Evolutionary conservation across 768 basidiomycete genomes (phyloP), one percentile per base, ranked within the genome.

Genomic region (Auricularia sp.): DNA sequence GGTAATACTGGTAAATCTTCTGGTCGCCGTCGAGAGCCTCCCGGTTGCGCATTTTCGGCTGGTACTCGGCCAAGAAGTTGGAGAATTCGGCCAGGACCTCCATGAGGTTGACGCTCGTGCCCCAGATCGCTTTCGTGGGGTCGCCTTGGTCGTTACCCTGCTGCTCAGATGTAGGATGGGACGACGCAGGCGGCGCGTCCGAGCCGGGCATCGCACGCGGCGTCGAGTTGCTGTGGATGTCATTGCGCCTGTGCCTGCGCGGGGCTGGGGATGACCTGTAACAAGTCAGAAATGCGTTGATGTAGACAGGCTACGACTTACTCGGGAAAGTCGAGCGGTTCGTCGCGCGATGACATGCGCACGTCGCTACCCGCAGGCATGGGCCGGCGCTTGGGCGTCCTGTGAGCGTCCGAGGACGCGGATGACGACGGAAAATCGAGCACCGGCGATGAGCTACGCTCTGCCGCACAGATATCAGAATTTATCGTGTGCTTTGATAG

Each of bases 81-180:
- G 86, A 84, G 78, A 98, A 98, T 21, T 88, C 76, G 70, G 87
- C 88, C 91, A 98, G 97, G 13, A 91, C 89, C 73, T 96, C 90
- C 3, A 86, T 82, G 34, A 99, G 81, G 68, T 92, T 90, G 70
- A 99, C 94, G 1, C 92, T 95, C 0, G 97, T 99, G 36, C 97
- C 97, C 96, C 97, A 99, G 67, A 99, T 92, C 29, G 93, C 94
- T 64, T 91, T 7, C 56, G 10, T 29, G 18, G 29, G 56, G 56
- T 59, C 56, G 56, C 7, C 29, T 8, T 13, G 83, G 62, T 93
- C 89, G 69, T 91, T 91, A 65, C 91, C 90, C 0, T 88, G 88
- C 64, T 88, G 87, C 66, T 88, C 90, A 13, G 83, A 84, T 14
- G 83, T 84, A 1, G 74, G 80, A 35, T 78, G 82, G 16, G 82